Conservation (phyloP, 2,329 filamentous ascomycete genomes). For the Byssothecium circinans region DNA sequence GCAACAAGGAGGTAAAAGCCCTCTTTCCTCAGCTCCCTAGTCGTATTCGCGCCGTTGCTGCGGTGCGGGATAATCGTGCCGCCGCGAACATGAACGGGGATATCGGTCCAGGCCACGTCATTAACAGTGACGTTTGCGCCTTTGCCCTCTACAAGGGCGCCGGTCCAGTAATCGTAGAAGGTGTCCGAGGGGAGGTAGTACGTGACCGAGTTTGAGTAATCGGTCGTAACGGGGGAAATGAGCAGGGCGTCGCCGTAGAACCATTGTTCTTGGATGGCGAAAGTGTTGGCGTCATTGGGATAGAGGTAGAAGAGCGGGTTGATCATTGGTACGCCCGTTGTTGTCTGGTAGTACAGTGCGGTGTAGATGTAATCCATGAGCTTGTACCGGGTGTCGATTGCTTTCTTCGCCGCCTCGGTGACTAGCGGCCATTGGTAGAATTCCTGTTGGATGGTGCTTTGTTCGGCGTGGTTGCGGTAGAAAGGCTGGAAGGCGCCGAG, state of each 20-base stretch:
- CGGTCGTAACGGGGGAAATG: slow-evolving; percentile 58
- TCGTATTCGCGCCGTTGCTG: slow-evolving; percentile 60
- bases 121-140: slow-evolving; percentile 49
- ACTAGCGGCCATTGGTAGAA: slow-evolving; percentile 71
- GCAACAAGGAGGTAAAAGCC: slow-evolving; percentile 74
- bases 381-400: slow-evolving; percentile 72
- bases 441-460: slow-evolving; percentile 62
- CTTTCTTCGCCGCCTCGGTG: slow-evolving; percentile 64
- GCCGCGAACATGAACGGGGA: slow-evolving; percentile 69
- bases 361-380: slow-evolving; percentile 83
- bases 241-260: slow-evolving; percentile 62
- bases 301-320: slow-evolving; percentile 75
- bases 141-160: slow-evolving; percentile 49
- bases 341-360: slow-evolving; percentile 62
- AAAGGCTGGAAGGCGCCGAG: slow-evolving; percentile 75
- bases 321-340: slow-evolving; percentile 65
- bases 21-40: slow-evolving; percentile 62
- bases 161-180: slow-evolving; percentile 64
- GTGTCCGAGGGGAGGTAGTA: slow-evolving; percentile 61
- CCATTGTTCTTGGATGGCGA: slow-evolving; percentile 58
- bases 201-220: slow-evolving; percentile 55
- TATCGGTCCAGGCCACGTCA: slow-evolving; percentile 54
- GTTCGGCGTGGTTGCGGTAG: slow-evolving; percentile 72
- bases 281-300: slow-evolving; percentile 58
- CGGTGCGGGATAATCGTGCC: slow-evolving; percentile 67